These are phyloP conservation scores for Sphagnurus paluster DNA, from an alignment of 1,284 basidiomycete genomes.

Conservation along the genomic window DNA sequence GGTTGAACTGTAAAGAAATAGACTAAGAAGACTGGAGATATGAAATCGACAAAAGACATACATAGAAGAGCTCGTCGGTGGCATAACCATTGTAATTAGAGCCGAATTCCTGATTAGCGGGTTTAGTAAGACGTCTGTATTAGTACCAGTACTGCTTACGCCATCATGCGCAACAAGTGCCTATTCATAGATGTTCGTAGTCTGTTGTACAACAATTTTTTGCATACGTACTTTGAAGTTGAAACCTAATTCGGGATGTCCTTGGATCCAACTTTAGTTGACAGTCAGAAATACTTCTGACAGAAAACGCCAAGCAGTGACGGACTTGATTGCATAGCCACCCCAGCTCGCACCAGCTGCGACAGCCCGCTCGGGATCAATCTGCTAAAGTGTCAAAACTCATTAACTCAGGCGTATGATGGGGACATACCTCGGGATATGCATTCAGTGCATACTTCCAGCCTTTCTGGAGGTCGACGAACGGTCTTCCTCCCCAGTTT, in stretches of 20 bases:
- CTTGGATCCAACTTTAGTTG: constrained; percentile 84
- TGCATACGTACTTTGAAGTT: constrained; percentile 68
- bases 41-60: no score
- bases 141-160: no score
- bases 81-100: constrained; percentile 73
- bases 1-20: constrained; percentile 72
- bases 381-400: constrained; percentile 39
- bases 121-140: no score
- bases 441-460: constrained; percentile 70
- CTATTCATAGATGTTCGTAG: constrained; percentile 22
- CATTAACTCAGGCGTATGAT: background rate
- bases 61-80: constrained; percentile 88
- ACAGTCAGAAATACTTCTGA: constrained; percentile 5
- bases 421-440: constrained; percentile 67
- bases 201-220: background rate
- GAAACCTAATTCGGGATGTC: constrained; percentile 83
- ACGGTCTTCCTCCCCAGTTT: constrained; percentile 88
- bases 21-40: constrained; percentile 6
- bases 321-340: constrained; percentile 82
- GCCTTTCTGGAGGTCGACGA: constrained; percentile 76
- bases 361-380: constrained; percentile 79
- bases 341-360: constrained; percentile 83
- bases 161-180: constrained; percentile 88
- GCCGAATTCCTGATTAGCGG: constrained; percentile 57
- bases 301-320: constrained; percentile 1